Evolutionary conservation across 176 grass and related monocot genomes (phyloP).

Genomic region (Paspalum vaginatum): DNA sequence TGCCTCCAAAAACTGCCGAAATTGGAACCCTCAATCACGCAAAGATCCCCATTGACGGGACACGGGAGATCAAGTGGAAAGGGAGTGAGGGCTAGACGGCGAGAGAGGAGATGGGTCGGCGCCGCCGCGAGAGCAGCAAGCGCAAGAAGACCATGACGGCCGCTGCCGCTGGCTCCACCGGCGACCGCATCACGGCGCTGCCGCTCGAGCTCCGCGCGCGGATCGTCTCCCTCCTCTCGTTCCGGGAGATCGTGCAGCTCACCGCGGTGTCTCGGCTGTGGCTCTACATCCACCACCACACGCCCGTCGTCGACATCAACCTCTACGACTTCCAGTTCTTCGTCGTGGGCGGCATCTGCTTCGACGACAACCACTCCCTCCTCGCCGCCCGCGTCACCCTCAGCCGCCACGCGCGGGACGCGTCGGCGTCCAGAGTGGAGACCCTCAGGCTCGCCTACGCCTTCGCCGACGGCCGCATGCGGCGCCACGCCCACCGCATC

Average conservation of each 20-base stretch:
- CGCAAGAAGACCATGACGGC: not conserved
- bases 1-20: too few species aligned
- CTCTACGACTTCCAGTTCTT: not conserved
- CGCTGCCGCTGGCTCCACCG: not conserved
- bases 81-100: too few species aligned
- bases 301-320: slow-evolving; percentile 6
- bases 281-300: slow-evolving; percentile 11
- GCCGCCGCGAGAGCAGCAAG: not conserved
- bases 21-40: not conserved
- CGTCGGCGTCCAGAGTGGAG: slow-evolving; percentile 1
- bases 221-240: slow-evolving; percentile 1
- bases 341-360: too few species aligned
- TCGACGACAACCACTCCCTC: not conserved
- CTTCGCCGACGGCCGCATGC: not conserved
- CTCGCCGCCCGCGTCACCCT: not conserved
- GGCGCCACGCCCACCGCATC: slow-evolving; percentile 23
- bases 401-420: not conserved
- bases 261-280: slow-evolving; percentile 1
- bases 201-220: slow-evolving; percentile 16
- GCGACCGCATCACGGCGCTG: not conserved
- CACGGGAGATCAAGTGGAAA: too few species aligned
- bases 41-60: not conserved
- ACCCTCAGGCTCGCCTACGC: not conserved
- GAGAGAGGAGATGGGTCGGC: not conserved
- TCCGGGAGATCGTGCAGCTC: not conserved